Evolutionary conservation across 371 early-diverging fungal species (phyloP).

Genomic region (Chytridium lagenaria): DNA sequence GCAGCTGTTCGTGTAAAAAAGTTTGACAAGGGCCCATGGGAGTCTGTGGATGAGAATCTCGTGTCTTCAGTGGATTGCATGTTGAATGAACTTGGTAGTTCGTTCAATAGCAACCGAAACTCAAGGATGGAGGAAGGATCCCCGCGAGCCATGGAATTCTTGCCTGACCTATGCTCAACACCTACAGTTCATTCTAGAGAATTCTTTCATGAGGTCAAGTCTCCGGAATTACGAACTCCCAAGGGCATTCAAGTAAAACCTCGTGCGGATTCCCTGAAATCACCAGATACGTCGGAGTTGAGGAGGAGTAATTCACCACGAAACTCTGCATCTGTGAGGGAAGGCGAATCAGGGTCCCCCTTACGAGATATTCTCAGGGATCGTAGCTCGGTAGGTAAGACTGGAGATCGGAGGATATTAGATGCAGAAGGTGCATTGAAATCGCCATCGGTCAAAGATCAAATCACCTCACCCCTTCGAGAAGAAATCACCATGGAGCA

Average conservation of each 20-base stretch:
- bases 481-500: too few species aligned
- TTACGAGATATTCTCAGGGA: too few species aligned
- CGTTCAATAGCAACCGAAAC: background rate
- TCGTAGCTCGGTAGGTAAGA: too few species aligned
- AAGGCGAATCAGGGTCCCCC: too few species aligned
- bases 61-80: background rate
- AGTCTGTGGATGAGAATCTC: background rate
- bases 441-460: too few species aligned
- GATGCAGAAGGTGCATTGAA: too few species aligned
- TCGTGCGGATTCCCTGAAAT: constrained; percentile 2
- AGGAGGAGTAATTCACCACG: too few species aligned
- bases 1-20: background rate
- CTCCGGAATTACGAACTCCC: background rate
- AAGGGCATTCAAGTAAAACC: background rate
- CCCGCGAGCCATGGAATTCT: background rate
- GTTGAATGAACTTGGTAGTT: background rate
- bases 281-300: too few species aligned
- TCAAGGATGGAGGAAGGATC: background rate
- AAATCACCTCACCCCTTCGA: too few species aligned
- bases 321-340: too few species aligned
- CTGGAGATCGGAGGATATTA: too few species aligned
- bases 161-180: constrained; percentile 5
- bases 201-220: background rate
- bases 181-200: background rate
- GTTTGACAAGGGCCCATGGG: background rate